Evolutionary conservation across 1,284 basidiomycete species (phyloP).

Genomic region (Moesziomyces parantarcticus): DNA sequence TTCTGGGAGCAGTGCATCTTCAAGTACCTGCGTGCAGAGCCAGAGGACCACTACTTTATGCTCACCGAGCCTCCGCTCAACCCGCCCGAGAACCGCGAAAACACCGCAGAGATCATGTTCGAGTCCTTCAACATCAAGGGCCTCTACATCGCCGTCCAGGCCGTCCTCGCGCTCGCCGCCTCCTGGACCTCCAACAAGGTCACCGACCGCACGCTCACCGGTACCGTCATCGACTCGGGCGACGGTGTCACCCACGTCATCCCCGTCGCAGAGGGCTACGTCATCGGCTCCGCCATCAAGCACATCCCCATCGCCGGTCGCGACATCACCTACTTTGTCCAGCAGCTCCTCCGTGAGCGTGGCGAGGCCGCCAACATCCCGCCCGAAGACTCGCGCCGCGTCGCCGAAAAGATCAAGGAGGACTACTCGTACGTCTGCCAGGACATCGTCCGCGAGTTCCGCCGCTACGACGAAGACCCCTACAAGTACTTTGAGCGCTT

Average conservation of each 20-base stretch:
- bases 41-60: conserved; percentile 98
- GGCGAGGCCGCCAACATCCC: conserved; percentile 90
- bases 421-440: conserved; percentile 97
- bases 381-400: conserved; percentile 92
- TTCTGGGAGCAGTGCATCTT: conserved; percentile 99
- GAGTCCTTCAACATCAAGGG: conserved; percentile 99
- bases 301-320: conserved; percentile 98
- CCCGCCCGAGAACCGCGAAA: conserved; percentile 97
- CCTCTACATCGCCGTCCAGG: conserved; percentile 97
- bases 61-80: conserved; percentile 98
- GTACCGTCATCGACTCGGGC: conserved; percentile 98
- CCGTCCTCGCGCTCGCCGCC: conserved; percentile 97
- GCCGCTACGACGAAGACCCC: conserved; percentile 96
- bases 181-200: conserved; percentile 96
- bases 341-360: conserved; percentile 94
- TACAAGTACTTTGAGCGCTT: conserved; percentile 95
- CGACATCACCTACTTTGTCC: conserved; percentile 96
- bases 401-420: conserved; percentile 96
- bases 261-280: conserved; percentile 94
- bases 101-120: conserved; percentile 99
- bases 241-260: conserved; percentile 99
- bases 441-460: conserved; percentile 98
- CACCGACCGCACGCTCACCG: conserved; percentile 90
- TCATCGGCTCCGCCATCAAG: conserved; percentile 98
- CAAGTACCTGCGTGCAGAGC: conserved; percentile 98